Evolutionary conservation across 1,284 basidiomycete genomes (phyloP).

Genomic region (Ustilago tritici): DNA sequence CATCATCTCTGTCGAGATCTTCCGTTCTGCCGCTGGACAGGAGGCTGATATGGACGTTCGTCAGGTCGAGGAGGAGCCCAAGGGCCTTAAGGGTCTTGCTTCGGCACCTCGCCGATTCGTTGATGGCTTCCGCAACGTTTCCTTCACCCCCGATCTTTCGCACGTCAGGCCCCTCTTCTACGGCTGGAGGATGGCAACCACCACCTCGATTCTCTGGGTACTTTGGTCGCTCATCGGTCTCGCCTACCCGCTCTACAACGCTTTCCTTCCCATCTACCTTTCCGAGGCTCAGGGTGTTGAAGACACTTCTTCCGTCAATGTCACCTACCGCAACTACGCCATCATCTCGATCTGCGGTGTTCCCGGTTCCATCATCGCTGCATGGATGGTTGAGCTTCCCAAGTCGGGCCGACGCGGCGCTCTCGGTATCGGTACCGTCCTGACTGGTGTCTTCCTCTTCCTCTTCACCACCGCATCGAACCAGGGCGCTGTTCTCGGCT

Average conservation of each 20-base stretch:
- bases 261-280: conserved; percentile 67
- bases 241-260: conserved; percentile 69
- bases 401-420: conserved; percentile 66
- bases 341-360: conserved; percentile 68
- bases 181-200: conserved; percentile 60
- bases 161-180: conserved; percentile 65
- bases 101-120: conserved; percentile 26
- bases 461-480: conserved; percentile 59
- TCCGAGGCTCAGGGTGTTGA: conserved; percentile 31
- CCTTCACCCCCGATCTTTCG: conserved; percentile 54
- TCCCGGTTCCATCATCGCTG: conserved; percentile 66
- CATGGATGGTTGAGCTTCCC: conserved; percentile 66
- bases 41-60: conserved; percentile 50
- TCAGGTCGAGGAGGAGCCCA: conserved; percentile 28
- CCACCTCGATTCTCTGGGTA: conserved; percentile 57
- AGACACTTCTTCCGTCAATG: conserved; percentile 24
- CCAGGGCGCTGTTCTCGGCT: conserved; percentile 56
- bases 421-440: conserved; percentile 65
- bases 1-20: conserved; percentile 62
- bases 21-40: conserved; percentile 67
- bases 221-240: conserved; percentile 68
- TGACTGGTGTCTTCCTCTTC: conserved; percentile 69
- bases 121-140: conserved; percentile 24
- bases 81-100: conserved; percentile 22
- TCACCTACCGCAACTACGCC: conserved; percentile 67